These are phyloP conservation scores for Botrytis tulipae DNA, from an alignment of 2,329 filamentous ascomycete genomes.

Conservation along the genomic window DNA sequence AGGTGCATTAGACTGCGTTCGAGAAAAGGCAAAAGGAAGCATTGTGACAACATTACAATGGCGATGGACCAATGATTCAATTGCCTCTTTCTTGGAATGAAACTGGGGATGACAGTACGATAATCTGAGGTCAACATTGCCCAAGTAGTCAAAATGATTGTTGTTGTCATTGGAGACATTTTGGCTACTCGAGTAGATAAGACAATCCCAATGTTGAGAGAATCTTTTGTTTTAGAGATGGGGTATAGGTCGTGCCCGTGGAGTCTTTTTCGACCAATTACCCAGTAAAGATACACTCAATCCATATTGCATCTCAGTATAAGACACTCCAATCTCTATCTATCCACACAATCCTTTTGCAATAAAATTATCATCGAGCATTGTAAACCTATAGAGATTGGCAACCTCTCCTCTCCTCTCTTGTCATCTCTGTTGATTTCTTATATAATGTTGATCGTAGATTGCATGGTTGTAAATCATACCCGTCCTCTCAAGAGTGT, in stretches of 20 bases:
- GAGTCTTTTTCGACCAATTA: neutral
- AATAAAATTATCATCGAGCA: neutral
- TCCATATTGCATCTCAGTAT: neutral
- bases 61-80: neutral
- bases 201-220: neutral
- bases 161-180: neutral
- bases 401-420: neutral
- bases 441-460: neutral
- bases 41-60: neutral
- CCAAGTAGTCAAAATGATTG: neutral
- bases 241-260: neutral
- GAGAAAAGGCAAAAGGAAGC: neutral
- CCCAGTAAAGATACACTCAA: neutral
- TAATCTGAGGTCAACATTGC: neutral
- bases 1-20: neutral
- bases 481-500: neutral
- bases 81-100: slow-evolving; percentile 1
- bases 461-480: neutral
- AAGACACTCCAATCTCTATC: neutral
- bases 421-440: neutral
- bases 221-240: neutral
- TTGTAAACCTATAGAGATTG: neutral
- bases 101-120: neutral
- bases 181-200: neutral
- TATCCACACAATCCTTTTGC: neutral